Percentiles rank a stretch among this genome's conserved stretches.
phyloP scores from a whole-genome alignment of 2,329 filamentous ascomycete genomes.

The Fusarium proliferatum region DNA sequence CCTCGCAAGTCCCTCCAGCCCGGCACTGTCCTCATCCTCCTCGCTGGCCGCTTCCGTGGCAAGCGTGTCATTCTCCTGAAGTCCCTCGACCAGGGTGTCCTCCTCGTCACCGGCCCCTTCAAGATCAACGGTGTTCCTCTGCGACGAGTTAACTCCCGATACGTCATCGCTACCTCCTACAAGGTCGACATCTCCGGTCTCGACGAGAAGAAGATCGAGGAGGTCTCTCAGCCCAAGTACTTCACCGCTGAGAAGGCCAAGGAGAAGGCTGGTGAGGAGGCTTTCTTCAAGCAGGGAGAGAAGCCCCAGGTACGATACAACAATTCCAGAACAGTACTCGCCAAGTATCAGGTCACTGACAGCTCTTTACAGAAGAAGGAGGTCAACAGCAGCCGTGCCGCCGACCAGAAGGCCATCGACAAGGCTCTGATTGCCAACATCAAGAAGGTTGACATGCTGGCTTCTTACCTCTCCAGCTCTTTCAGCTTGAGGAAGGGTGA shows the following conservation, averaged over 20 bases:
- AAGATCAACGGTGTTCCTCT: slow-evolving; percentile 99
- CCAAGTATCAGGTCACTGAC: slow-evolving; percentile 38
- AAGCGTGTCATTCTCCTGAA: slow-evolving; percentile 99
- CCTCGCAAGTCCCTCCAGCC: slow-evolving; percentile 90
- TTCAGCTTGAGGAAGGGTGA: slow-evolving; percentile 99
- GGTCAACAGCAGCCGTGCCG: slow-evolving; percentile 88
- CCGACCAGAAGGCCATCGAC: slow-evolving; percentile 98
- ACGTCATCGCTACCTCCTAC: slow-evolving; percentile 91
- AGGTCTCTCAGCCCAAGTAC: slow-evolving; percentile 83
- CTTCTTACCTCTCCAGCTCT: slow-evolving; percentile 91
- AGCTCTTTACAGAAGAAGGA: slow-evolving; percentile 85
- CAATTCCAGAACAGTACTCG: neutral
- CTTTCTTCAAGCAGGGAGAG: slow-evolving; percentile 99
- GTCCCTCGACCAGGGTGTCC: slow-evolving; percentile 95
- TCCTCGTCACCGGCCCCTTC: slow-evolving; percentile 99
- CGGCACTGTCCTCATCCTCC: slow-evolving; percentile 97
- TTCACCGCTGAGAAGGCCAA: slow-evolving; percentile 95
- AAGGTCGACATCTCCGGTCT: slow-evolving; percentile 87
- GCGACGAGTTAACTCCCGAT: slow-evolving; percentile 91
- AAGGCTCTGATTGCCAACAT: slow-evolving; percentile 94
- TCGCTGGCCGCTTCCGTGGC: slow-evolving; percentile 99
- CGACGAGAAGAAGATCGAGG: slow-evolving; percentile 89
- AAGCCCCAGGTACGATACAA: slow-evolving; percentile 83
- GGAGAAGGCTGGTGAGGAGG: slow-evolving; percentile 97
- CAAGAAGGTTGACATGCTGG: slow-evolving; percentile 97